Base-by-base conservation (phyloP, 164 flowering plant genomes). In the Magnolia sinica region DNA sequence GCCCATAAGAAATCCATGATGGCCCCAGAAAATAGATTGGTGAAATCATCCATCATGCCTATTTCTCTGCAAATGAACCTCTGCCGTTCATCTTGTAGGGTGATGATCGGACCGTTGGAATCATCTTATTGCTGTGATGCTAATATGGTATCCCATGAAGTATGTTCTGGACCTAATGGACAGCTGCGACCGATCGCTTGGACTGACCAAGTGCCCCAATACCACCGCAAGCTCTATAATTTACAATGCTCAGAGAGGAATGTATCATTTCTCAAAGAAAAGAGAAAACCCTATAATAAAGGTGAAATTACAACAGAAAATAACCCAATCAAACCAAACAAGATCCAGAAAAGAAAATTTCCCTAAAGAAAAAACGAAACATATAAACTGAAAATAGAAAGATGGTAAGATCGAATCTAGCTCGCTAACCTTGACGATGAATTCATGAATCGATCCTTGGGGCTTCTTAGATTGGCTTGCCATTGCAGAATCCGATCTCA, bases 381-480 rank as follows among this genome's bases (percentile, higher is more conserved):
- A 55, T 10, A 55, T 11, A 55, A 55, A 55, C 18, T 16, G 18
- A 55, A 16, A 55, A 55, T 16, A 55, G 61, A 55, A 16, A 55
- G 61, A 55, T 7, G 18, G 19, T 10, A 16, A 55, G 61, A 55
- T 55, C 61, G 0, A 55, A 16, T 55, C 18, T 11, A 2, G 61
- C 8, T n/a, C 64, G 65, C 83, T 0, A 73, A 88, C 93, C 88
- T 90, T 89, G 37, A 90, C 92, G 70, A 89, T 86, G 82, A 90
- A 89, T 19, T 88, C 87, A 73, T 88, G 82, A 68, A 89, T 66
- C 1, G 90, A 86, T 16, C 65, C 71, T 5, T 63, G 63, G 16
- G 64, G 14, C 49, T 77, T 61, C 8, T 31, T 50, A 11, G 93
- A 86, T 19, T 72, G 82, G 71, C 81, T 80, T 19, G 90, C 91